These are phyloP conservation scores for Podospora pseudocomata DNA, from an alignment of 495 filamentous ascomycete genomes.

Conservation along the genomic window DNA sequence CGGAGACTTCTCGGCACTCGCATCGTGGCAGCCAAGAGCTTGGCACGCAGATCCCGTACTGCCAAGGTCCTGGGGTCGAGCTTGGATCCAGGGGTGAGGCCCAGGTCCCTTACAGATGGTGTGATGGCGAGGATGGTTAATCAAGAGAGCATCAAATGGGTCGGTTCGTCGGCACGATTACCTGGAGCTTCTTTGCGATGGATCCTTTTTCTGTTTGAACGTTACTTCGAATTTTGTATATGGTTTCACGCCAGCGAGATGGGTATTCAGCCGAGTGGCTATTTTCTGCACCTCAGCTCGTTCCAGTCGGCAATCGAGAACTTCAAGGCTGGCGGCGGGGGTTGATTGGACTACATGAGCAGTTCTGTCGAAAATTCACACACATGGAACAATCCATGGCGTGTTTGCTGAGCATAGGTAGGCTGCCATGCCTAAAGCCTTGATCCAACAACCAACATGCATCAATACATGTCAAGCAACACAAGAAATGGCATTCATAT, in stretches of 20 bases:
- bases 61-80: slow-evolving; percentile 20
- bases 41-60: slow-evolving; percentile 30
- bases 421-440: too few species aligned
- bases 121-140: background rate
- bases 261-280: slow-evolving; percentile 35
- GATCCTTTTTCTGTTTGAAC: slow-evolving; percentile 12
- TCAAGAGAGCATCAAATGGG: background rate
- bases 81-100: slow-evolving; percentile 12
- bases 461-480: too few species aligned
- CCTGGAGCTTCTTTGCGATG: background rate
- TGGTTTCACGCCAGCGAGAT: slow-evolving; percentile 8
- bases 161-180: slow-evolving; percentile 3
- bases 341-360: too few species aligned
- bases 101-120: background rate
- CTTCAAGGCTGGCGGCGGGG: too few species aligned
- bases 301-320: slow-evolving; percentile 5
- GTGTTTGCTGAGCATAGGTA: too few species aligned
- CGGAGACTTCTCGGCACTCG: slow-evolving; percentile 26
- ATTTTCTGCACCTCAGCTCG: slow-evolving; percentile 10
- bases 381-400: too few species aligned
- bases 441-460: too few species aligned
- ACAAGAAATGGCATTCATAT: too few species aligned
- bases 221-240: slow-evolving; percentile 16
- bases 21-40: slow-evolving; percentile 19
- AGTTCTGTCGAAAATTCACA: too few species aligned